A percentile compares a stretch with the other conserved stretches of the same genome.
Conservation (phyloP, 2,329 filamentous ascomycete species). For the Geoglossum cookeanum region DNA sequence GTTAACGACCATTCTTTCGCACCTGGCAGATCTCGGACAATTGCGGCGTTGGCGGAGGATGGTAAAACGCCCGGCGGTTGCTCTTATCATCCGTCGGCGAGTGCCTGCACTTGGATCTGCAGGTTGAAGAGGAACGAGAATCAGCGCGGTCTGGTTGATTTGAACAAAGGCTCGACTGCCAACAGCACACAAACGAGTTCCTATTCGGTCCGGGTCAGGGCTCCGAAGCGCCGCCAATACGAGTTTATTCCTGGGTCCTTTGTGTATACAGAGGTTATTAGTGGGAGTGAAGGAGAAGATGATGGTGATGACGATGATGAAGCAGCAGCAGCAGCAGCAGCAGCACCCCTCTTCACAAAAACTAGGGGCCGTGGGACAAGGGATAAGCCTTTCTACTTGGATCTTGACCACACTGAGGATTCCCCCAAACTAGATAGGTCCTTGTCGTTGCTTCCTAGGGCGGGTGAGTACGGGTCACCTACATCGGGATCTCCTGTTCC, state of each 20-base stretch:
- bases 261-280: neutral
- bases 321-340: neutral
- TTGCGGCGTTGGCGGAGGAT: too few species aligned
- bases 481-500: too few species aligned
- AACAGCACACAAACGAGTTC: neutral
- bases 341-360: neutral
- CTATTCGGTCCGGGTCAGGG: too few species aligned
- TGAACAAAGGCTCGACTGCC: neutral
- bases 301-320: neutral
- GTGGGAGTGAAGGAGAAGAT: neutral
- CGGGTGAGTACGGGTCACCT: too few species aligned
- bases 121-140: too few species aligned
- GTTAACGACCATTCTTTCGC: too few species aligned
- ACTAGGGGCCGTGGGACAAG: neutral
- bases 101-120: too few species aligned
- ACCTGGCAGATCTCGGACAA: too few species aligned
- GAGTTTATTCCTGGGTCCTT: neutral
- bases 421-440: neutral
- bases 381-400: neutral
- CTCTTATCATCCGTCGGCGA: too few species aligned
- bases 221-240: neutral
- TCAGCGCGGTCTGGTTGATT: too few species aligned
- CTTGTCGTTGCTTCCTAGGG: neutral
- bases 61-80: too few species aligned
- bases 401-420: neutral